Conservation (phyloP, 805 yeast species). For the Ogataea zsoltii region DNA sequence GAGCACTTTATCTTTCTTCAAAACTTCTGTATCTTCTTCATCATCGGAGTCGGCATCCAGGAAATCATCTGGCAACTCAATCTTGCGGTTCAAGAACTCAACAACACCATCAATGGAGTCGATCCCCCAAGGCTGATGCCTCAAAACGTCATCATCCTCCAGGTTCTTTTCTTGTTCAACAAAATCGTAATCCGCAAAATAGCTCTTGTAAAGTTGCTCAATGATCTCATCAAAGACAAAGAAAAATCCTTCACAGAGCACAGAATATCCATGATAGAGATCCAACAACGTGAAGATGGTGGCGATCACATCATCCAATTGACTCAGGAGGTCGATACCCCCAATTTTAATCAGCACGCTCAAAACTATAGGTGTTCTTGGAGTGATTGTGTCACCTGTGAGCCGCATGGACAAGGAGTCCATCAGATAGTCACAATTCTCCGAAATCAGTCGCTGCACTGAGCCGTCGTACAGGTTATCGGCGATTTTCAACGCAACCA, state of each 20-base stretch:
- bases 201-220: conserved; percentile 43
- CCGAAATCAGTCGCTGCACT: conserved; percentile 53
- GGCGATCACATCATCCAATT: conserved; percentile 65
- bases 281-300: conserved; percentile 79
- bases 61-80: conserved; percentile 24
- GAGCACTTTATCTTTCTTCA: conserved; percentile 25
- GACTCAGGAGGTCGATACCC: conserved; percentile 63
- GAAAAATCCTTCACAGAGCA: conserved; percentile 72
- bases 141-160: conserved; percentile 27
- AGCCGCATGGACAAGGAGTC: conserved; percentile 75
- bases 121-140: conserved; percentile 64
- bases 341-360: conserved; percentile 69
- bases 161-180: conserved; percentile 15
- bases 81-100: conserved; percentile 41
- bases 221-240: conserved; percentile 64
- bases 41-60: conserved; percentile 15
- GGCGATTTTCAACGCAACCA: conserved; percentile 53
- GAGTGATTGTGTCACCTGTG: conserved; percentile 69
- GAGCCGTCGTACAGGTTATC: conserved; percentile 55
- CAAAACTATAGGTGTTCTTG: conserved; percentile 69
- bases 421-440: conserved; percentile 77
- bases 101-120: conserved; percentile 44
- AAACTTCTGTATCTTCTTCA: conserved; percentile 17
- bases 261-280: conserved; percentile 78
- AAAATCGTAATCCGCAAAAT: conserved; percentile 34